These are phyloP conservation scores for Aspergillus ibericus DNA, from an alignment of 2,329 filamentous ascomycete species.

Conservation along the genomic window DNA sequence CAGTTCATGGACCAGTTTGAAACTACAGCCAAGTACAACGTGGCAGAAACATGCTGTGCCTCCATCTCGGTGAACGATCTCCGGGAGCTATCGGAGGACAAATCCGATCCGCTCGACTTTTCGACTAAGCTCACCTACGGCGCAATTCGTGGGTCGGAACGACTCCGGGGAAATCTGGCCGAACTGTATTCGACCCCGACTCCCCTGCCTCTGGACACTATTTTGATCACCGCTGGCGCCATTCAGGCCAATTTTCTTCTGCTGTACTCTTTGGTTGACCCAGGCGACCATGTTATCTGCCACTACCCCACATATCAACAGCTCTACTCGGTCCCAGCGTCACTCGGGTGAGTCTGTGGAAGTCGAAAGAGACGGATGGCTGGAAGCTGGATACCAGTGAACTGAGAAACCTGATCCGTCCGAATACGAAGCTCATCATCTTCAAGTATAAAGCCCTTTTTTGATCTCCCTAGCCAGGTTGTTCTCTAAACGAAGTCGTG, in stretches of 20 bases:
- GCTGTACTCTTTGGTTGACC: slow-evolving; percentile 69
- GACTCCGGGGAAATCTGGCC: slow-evolving; percentile 31
- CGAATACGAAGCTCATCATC: slow-evolving; percentile 58
- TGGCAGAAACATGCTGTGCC: slow-evolving; percentile 76
- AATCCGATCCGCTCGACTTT: slow-evolving; percentile 28
- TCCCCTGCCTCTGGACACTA: slow-evolving; percentile 54
- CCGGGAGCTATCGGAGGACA: slow-evolving; percentile 52
- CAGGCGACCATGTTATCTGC: slow-evolving; percentile 80
- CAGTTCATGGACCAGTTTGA: slow-evolving; percentile 61
- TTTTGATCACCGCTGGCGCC: slow-evolving; percentile 76
- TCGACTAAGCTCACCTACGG: slow-evolving; percentile 30
- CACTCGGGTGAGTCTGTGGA: slow-evolving; percentile 79
- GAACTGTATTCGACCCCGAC: slow-evolving; percentile 33
- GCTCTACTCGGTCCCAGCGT: slow-evolving; percentile 72
- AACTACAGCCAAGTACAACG: slow-evolving; percentile 60
- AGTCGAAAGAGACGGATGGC: slow-evolving; percentile 61
- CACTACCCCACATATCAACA: slow-evolving; percentile 88
- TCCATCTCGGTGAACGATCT: slow-evolving; percentile 73
- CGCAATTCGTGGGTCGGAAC: slow-evolving; percentile 24
- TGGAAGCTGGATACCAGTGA: slow-evolving; percentile 69
- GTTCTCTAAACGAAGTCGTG: not conserved
- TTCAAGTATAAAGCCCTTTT: slow-evolving; percentile 49
- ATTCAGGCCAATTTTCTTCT: slow-evolving; percentile 83
- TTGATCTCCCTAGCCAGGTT: not conserved
- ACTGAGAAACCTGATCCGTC: slow-evolving; percentile 60